These are phyloP conservation scores for Bullera alba DNA, from an alignment of 768 basidiomycete species.

Conservation along the genomic window DNA sequence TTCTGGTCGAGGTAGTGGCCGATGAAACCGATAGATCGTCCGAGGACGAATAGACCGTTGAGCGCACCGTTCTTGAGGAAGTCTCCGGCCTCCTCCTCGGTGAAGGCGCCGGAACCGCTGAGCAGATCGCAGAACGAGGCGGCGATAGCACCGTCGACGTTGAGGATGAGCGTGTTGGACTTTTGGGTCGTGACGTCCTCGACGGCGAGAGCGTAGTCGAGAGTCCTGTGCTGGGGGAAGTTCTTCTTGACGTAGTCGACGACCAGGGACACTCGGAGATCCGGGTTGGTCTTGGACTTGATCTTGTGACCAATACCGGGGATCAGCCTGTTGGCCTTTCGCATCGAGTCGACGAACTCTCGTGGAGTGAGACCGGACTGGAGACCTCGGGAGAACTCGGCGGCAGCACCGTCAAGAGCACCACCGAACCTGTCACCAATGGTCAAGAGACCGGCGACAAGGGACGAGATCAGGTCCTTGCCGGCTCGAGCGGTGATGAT, in stretches of 20 bases:
- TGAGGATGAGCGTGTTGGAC: slow-evolving; percentile 96
- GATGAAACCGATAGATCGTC: slow-evolving; percentile 95
- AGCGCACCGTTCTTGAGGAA: slow-evolving; percentile 73
- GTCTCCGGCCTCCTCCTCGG: slow-evolving; percentile 89
- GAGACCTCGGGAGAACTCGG: slow-evolving; percentile 87
- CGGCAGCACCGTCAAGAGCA: slow-evolving; percentile 92
- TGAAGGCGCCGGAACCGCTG: slow-evolving; percentile 87
- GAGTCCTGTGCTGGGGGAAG: slow-evolving; percentile 88
- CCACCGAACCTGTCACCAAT: slow-evolving; percentile 98
- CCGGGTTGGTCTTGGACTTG: slow-evolving; percentile 59
- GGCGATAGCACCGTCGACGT: slow-evolving; percentile 85
- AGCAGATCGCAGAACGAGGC: slow-evolving; percentile 95
- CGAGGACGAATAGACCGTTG: slow-evolving; percentile 94
- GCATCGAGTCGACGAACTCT: slow-evolving; percentile 90
- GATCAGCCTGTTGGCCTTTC: slow-evolving; percentile 92
- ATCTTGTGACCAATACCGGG: slow-evolving; percentile 99
- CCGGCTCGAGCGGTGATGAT: slow-evolving; percentile 99
- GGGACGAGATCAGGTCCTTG: slow-evolving; percentile 94
- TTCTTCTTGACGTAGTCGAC: slow-evolving; percentile 92
- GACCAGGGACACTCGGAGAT: slow-evolving; percentile 49
- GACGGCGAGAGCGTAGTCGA: slow-evolving; percentile 91
- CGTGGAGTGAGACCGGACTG: slow-evolving; percentile 91
- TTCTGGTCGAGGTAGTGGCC: slow-evolving; percentile 96
- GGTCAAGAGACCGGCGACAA: slow-evolving; percentile 91
- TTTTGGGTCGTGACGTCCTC: slow-evolving; percentile 97